Percentiles rank a stretch among this genome's conserved stretches.
phyloP scores from a whole-genome alignment of 1,284 basidiomycete species.

The Somion occarium region DNA sequence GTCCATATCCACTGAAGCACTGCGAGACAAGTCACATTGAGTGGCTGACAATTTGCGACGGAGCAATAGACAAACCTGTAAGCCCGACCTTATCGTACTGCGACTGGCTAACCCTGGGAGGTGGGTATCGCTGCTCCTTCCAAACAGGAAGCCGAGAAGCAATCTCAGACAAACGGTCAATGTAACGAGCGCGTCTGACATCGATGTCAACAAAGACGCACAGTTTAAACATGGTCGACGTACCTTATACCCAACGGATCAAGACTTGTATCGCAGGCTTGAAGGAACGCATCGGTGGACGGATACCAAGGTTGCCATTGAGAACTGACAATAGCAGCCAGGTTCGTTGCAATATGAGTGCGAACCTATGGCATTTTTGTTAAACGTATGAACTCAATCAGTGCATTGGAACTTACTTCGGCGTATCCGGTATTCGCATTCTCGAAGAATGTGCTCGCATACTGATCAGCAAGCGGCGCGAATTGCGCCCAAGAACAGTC shows the following conservation, averaged over 20 bases:
- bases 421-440: constrained; percentile 80
- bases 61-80: constrained; percentile 45
- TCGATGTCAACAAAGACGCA: constrained; percentile 6
- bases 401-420: constrained; percentile 47
- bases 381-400: constrained; percentile 3
- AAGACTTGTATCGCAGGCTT: constrained; percentile 49
- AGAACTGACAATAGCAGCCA: constrained; percentile 58
- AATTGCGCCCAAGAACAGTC: constrained; percentile 61
- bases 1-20: constrained; percentile 81
- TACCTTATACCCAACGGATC: constrained; percentile 69
- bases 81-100: constrained; percentile 88
- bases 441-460: constrained; percentile 68
- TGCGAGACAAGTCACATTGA: constrained; percentile 26
- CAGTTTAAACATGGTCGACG: constrained; percentile 14
- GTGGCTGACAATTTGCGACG: background rate
- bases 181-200: constrained; percentile 52
- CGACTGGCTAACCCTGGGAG: constrained; percentile 75
- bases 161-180: constrained; percentile 51
- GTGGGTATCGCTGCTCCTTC: constrained; percentile 76
- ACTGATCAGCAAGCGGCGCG: constrained; percentile 60
- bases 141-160: constrained; percentile 56
- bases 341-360: constrained; percentile 62
- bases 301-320: constrained; percentile 77
- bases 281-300: constrained; percentile 60
- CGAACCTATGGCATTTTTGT: constrained; percentile 51